phyloP scores from a whole-genome alignment of 768 basidiomycete genomes.

The Glaciozyma antarctica region DNA sequence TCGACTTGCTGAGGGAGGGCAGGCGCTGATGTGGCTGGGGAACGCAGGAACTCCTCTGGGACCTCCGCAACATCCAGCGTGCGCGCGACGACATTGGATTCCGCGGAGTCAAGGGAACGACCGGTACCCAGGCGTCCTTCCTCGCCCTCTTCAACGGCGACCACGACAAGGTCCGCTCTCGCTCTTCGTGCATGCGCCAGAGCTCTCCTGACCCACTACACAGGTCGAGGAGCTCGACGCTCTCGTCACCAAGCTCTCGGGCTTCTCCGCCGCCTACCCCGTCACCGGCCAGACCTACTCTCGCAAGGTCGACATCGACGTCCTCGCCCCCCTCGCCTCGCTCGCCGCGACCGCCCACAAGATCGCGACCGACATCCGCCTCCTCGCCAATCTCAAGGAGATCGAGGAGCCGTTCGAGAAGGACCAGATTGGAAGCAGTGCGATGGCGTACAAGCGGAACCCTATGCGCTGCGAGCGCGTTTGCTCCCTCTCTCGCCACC shows the following conservation, averaged over 20 bases:
- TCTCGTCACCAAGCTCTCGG: constrained; percentile 79
- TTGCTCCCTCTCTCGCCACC: constrained; percentile 87
- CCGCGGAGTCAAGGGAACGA: constrained; percentile 98
- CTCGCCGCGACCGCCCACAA: constrained; percentile 92
- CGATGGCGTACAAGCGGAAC: constrained; percentile 98
- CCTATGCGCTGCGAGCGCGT: constrained; percentile 98
- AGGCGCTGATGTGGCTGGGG: background rate
- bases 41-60: constrained; percentile 80
- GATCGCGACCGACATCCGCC: constrained; percentile 86
- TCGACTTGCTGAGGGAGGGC: background rate
- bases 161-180: constrained; percentile 62
- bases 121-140: constrained; percentile 95
- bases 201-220: background rate
- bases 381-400: constrained; percentile 95
- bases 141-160: constrained; percentile 87
- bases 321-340: constrained; percentile 77
- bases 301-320: constrained; percentile 91
- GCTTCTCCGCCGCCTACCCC: constrained; percentile 89
- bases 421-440: constrained; percentile 88
- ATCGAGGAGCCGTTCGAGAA: constrained; percentile 98
- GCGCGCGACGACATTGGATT: constrained; percentile 88
- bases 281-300: constrained; percentile 99
- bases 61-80: constrained; percentile 81
- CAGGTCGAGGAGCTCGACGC: constrained; percentile 81
- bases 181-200: background rate